Conservation (phyloP, 805 yeast species). For the Metschnikowia lochheadii region DNA sequence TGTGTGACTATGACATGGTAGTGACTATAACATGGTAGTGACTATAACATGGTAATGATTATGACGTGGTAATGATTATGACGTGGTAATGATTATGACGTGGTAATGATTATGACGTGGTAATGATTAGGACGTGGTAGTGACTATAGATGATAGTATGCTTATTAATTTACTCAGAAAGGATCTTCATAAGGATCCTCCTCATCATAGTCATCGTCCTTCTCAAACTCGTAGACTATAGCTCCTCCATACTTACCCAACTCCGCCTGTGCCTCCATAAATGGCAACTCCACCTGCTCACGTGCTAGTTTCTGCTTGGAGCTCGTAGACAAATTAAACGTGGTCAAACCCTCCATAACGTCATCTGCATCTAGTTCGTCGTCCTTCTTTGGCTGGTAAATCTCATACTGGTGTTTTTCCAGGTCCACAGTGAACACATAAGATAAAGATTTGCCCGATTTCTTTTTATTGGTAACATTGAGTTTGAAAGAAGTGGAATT, state of each 20-base stretch:
- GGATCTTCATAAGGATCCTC: constrained; percentile 97
- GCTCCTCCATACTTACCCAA: constrained; percentile 74
- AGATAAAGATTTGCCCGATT: constrained; percentile 73
- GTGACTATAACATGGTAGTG: too few species aligned
- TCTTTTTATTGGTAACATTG: constrained; percentile 63
- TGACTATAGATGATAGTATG: too few species aligned
- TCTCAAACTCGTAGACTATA: constrained; percentile 90
- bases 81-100: too few species aligned
- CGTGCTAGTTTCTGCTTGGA: constrained; percentile 71
- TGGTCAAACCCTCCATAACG: constrained; percentile 69
- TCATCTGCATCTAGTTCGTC: constrained; percentile 43
- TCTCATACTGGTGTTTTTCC: constrained; percentile 38
- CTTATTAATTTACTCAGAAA: too few species aligned
- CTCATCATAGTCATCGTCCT: constrained; percentile 96
- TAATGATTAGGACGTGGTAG: too few species aligned
- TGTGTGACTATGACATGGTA: too few species aligned
- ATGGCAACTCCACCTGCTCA: constrained; percentile 89
- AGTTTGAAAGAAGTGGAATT: constrained; percentile 48
- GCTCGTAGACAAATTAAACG: constrained; percentile 78
- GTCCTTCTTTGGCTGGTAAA: constrained; percentile 20
- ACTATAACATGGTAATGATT: too few species aligned
- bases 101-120: too few species aligned
- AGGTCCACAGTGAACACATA: constrained; percentile 55
- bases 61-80: too few species aligned
- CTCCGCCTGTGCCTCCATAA: constrained; percentile 76